Evolutionary conservation across 2,329 filamentous ascomycete genomes (phyloP).

Genomic region (Venturia asperata): DNA sequence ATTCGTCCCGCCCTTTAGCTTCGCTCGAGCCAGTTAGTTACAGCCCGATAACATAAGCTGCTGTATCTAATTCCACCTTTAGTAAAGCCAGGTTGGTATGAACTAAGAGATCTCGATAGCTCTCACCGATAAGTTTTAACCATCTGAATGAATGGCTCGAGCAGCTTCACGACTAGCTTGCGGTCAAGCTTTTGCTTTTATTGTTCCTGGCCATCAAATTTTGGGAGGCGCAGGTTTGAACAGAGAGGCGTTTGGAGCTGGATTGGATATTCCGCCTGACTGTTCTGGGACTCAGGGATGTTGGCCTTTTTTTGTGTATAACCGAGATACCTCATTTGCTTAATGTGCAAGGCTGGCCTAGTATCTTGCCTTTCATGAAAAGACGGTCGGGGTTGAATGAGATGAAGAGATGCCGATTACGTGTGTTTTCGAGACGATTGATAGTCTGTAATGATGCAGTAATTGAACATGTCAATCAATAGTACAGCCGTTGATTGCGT

Average conservation of each 20-base stretch:
- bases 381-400: not conserved
- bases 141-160: constrained; percentile 6
- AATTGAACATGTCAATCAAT: not conserved
- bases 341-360: constrained; percentile 6
- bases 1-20: constrained; percentile 18
- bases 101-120: constrained; percentile 13
- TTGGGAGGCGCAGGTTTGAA: not conserved
- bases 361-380: not conserved
- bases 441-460: not conserved
- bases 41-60: constrained; percentile 1
- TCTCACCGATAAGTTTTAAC: not conserved
- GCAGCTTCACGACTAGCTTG: constrained; percentile 1
- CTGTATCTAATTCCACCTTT: not conserved
- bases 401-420: constrained; percentile 13
- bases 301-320: not conserved
- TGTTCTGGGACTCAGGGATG: not conserved
- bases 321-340: constrained; percentile 9
- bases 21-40: constrained; percentile 16
- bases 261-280: not conserved
- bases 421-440: not conserved
- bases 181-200: not conserved
- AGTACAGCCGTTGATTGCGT: not conserved
- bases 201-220: not conserved
- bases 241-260: not conserved
- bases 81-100: constrained; percentile 16